These are phyloP conservation scores for Phylloporus arenicola DNA, from an alignment of 768 basidiomycete species.

Conservation along the genomic window DNA sequence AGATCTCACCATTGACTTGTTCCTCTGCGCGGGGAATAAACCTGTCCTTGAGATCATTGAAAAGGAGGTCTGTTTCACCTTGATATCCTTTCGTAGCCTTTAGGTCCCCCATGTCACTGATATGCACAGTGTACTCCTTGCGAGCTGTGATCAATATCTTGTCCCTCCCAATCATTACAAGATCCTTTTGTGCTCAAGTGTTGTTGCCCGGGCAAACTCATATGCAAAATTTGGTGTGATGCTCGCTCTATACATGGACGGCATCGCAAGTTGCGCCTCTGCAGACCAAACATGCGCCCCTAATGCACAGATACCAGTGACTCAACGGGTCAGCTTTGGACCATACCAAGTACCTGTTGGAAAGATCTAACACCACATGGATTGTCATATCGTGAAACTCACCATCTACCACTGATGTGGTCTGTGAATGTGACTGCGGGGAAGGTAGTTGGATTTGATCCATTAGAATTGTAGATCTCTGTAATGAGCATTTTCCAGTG, in stretches of 20 bases:
- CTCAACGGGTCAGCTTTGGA: neutral
- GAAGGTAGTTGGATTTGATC: neutral
- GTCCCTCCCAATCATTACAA: conserved; percentile 2
- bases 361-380: neutral
- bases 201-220: neutral
- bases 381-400: neutral
- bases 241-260: neutral
- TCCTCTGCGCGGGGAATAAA: no score
- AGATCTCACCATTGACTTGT: neutral
- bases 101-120: neutral
- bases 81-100: neutral
- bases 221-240: neutral
- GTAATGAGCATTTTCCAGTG: neutral
- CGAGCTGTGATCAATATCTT: neutral
- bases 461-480: neutral
- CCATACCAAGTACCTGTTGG: conserved; percentile 1
- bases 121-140: neutral
- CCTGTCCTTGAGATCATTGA: no score
- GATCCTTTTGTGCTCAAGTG: neutral
- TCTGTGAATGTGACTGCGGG: neutral
- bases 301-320: neutral
- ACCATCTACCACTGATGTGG: conserved; percentile 3
- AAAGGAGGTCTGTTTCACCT: no score
- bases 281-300: neutral
- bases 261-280: neutral